These are phyloP conservation scores for Sequoia sempervirens DNA, from an alignment of 75 land plant species.

Conservation along the genomic window DNA sequence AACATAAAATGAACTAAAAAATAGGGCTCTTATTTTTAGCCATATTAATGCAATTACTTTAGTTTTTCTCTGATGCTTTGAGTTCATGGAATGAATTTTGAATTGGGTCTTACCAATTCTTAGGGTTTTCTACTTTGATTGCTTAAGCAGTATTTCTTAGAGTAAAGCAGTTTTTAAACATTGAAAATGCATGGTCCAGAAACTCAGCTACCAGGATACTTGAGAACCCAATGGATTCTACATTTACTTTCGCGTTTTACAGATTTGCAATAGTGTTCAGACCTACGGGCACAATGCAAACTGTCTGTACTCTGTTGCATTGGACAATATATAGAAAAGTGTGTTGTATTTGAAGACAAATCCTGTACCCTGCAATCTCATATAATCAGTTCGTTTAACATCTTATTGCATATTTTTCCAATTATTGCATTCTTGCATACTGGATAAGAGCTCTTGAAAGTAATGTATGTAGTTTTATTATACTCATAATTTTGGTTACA, in stretches of 20 bases:
- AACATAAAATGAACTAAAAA: neutral
- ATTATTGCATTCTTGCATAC: neutral
- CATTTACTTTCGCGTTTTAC: neutral
- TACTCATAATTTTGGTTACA: neutral
- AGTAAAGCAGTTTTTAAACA: neutral
- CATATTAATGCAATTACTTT: neutral
- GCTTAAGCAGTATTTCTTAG: neutral
- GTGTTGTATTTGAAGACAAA: neutral
- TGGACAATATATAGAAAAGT: neutral
- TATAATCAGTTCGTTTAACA: neutral
- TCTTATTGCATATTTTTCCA: neutral
- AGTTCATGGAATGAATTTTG: neutral
- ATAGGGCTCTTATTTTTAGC: conserved; percentile 15
- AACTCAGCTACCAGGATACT: neutral
- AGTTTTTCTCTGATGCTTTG: conserved; percentile 6
- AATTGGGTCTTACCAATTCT: neutral
- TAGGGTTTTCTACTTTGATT: neutral
- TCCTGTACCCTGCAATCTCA: neutral
- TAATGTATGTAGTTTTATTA: neutral
- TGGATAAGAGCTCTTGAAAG: neutral
- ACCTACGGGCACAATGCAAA: neutral
- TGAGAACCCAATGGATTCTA: neutral
- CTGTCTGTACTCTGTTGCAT: neutral
- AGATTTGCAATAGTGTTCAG: neutral
- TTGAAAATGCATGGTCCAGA: neutral